These are phyloP conservation scores for Notholithocarpus densiflorus DNA, from an alignment of 306 rosid species.

Conservation along the genomic window DNA sequence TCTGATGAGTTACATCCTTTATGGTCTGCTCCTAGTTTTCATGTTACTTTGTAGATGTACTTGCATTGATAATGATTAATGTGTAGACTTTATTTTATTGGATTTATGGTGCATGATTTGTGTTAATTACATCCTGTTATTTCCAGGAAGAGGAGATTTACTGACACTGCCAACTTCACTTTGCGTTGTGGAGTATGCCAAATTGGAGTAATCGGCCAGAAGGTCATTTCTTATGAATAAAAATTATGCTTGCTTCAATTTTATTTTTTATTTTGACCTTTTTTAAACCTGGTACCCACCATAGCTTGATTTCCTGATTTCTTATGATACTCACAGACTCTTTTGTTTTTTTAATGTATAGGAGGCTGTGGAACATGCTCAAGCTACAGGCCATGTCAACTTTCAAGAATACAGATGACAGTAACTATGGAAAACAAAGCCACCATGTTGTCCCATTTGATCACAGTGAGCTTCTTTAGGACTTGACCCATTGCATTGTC, in stretches of 20 bases:
- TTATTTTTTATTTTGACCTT: background rate
- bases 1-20: background rate
- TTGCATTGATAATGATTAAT: background rate
- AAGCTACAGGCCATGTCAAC: constrained; percentile 89
- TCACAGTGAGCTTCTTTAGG: constrained; percentile 15
- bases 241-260: constrained; percentile 6
- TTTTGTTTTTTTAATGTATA: constrained; percentile 26
- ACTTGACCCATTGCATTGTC: constrained; percentile 7
- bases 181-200: constrained; percentile 98
- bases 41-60: background rate
- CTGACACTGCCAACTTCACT: constrained; percentile 91
- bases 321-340: constrained; percentile 8
- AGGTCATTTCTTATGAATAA: constrained; percentile 44
- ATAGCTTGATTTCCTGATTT: background rate
- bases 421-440: constrained; percentile 4
- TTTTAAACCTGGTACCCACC: background rate
- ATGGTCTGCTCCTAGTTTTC: background rate
- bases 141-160: constrained; percentile 76
- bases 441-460: constrained; percentile 9
- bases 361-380: constrained; percentile 94
- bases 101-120: background rate
- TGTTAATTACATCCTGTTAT: background rate
- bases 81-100: background rate
- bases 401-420: constrained; percentile 85
- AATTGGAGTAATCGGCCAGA: constrained; percentile 83